These are phyloP conservation scores for Aureoboletus auriporus DNA, from an alignment of 768 basidiomycete species.

Conservation along the genomic window DNA sequence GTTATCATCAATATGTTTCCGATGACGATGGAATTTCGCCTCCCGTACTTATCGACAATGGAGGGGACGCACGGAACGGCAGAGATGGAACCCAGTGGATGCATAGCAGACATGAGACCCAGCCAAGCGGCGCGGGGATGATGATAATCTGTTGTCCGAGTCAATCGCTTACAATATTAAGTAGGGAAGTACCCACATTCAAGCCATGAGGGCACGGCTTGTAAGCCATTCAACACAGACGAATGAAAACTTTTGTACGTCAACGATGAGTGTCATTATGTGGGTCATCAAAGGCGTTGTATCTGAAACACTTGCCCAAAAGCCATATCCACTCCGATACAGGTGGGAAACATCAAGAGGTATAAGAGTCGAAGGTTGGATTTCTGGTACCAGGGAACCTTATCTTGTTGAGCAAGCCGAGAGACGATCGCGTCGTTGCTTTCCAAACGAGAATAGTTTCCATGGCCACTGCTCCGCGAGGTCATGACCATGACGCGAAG, in stretches of 20 bases:
- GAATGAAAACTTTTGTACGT: slow-evolving; percentile 22
- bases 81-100: neutral
- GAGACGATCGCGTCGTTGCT: no score
- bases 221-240: slow-evolving; percentile 60
- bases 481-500: no score
- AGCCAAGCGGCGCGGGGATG: slow-evolving; percentile 44
- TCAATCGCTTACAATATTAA: neutral
- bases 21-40: neutral
- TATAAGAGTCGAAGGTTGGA: no score
- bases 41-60: neutral
- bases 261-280: neutral
- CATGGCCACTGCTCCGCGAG: no score
- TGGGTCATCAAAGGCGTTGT: no score
- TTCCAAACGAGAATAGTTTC: no score
- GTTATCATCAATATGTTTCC: no score
- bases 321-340: no score
- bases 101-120: neutral
- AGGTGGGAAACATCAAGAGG: no score
- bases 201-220: slow-evolving; percentile 56
- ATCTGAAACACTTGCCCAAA: no score
- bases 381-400: no score
- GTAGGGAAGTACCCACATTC: slow-evolving; percentile 34
- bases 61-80: neutral
- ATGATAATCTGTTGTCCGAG: slow-evolving; percentile 43
- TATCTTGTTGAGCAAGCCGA: no score